These are phyloP conservation scores for Ensete ventricosum DNA, from an alignment of 176 grass and related monocot species.

Conservation along the genomic window DNA sequence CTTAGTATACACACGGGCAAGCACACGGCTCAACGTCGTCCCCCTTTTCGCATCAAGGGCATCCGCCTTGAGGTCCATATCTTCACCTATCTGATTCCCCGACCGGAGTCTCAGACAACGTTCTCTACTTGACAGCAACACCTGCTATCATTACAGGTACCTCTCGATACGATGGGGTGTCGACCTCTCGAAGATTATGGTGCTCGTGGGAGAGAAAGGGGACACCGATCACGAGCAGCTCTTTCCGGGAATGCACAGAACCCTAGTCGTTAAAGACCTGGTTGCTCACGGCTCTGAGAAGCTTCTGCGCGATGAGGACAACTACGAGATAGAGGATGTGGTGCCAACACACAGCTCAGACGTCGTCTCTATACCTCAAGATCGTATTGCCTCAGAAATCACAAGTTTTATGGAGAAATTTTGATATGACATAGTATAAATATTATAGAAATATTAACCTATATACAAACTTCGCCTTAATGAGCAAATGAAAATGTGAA, in stretches of 20 bases:
- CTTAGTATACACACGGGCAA: constrained; percentile 59
- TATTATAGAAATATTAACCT: not conserved
- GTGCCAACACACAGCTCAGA: constrained; percentile 46
- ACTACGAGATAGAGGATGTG: constrained; percentile 53
- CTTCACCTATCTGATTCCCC: not conserved
- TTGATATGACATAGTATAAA: constrained; percentile 10
- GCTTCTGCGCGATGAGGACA: constrained; percentile 51
- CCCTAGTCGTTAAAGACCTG: constrained; percentile 45
- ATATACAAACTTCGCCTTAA: not conserved
- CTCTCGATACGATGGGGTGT: constrained; percentile 79
- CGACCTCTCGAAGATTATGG: constrained; percentile 53
- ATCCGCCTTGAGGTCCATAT: constrained; percentile 49
- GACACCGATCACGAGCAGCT: constrained; percentile 75
- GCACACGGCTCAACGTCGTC: constrained; percentile 68
- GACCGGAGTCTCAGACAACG: not conserved
- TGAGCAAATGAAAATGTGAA: too few relatives aligned
- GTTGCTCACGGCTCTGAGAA: constrained; percentile 49
- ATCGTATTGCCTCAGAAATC: constrained; percentile 21
- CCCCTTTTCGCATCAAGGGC: constrained; percentile 68
- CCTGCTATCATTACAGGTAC: constrained; percentile 29
- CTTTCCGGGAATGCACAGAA: constrained; percentile 68
- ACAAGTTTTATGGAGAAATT: constrained; percentile 18
- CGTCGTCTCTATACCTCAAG: constrained; percentile 34
- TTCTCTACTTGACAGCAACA: not conserved
- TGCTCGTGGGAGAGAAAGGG: constrained; percentile 68